A percentile compares a stretch with the other conserved stretches of the same genome.
These are phyloP conservation scores for Lentinula detonsa DNA, from an alignment of 768 basidiomycete genomes.

Conservation along the genomic window DNA sequence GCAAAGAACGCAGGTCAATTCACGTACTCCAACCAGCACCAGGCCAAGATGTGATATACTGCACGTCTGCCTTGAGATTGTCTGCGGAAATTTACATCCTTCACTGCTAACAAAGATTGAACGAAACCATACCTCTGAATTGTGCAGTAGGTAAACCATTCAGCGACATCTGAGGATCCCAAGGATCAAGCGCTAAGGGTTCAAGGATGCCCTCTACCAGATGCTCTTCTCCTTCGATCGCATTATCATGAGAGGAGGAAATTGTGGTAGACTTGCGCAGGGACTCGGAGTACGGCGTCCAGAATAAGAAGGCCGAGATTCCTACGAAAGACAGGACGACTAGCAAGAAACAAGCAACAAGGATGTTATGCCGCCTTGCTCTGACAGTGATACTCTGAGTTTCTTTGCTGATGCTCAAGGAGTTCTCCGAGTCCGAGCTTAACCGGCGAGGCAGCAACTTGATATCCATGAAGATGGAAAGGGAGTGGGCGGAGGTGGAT, in stretches of 20 bases:
- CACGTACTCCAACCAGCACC: slow-evolving; percentile 73
- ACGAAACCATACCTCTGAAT: slow-evolving; percentile 42
- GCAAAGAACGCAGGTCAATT: background rate
- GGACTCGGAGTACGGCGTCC: background rate
- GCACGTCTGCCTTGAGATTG: slow-evolving; percentile 51
- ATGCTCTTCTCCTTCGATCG: background rate
- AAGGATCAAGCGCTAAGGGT: slow-evolving; percentile 10
- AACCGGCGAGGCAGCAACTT: background rate
- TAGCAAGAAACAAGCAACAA: background rate
- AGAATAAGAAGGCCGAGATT: background rate
- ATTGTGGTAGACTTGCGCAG: background rate
- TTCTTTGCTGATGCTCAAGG: background rate
- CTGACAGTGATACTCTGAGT: background rate
- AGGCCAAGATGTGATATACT: slow-evolving; percentile 71
- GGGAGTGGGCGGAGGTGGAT: background rate
- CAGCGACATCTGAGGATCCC: slow-evolving; percentile 8
- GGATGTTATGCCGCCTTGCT: background rate
- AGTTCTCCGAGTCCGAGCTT: slow-evolving; percentile 1
- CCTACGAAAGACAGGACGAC: background rate
- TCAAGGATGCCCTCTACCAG: background rate
- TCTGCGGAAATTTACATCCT: slow-evolving; percentile 29
- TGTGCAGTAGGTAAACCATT: slow-evolving; percentile 48
- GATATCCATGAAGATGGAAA: background rate
- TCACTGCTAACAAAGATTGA: background rate
- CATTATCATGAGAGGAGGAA: background rate